phyloP scores from a whole-genome alignment of 768 basidiomycete genomes.

The Auricularia auricula-judae region DNA sequence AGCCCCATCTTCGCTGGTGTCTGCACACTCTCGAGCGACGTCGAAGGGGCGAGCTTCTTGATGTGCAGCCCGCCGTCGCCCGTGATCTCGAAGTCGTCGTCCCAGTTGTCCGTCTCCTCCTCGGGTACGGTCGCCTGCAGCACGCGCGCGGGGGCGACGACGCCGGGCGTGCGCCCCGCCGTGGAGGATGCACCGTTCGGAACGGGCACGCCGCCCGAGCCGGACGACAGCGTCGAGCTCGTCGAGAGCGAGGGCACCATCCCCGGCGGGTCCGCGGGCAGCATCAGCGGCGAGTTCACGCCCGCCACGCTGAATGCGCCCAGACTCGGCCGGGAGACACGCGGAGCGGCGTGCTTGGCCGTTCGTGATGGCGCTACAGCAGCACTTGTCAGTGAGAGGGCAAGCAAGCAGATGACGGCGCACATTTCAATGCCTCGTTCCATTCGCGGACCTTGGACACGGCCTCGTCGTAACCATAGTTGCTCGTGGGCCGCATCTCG shows the following conservation, averaged over 20 bases:
- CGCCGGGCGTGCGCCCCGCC: neutral
- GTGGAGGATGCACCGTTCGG: neutral
- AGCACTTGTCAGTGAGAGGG: too few species aligned
- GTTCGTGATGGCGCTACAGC: neutral
- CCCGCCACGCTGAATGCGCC: neutral
- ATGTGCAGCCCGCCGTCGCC: neutral
- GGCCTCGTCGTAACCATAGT: slow-evolving; percentile 88
- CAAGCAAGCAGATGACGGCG: slow-evolving; percentile 28
- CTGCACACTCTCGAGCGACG: neutral
- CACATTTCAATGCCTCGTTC: slow-evolving; percentile 87
- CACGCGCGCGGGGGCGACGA: slow-evolving; percentile 15
- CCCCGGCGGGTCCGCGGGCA: neutral
- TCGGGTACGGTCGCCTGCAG: slow-evolving; percentile 64
- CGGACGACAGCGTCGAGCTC: neutral
- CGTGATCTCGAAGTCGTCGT: slow-evolving; percentile 77
- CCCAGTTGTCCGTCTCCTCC: slow-evolving; percentile 94
- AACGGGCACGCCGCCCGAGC: neutral
- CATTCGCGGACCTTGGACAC: slow-evolving; percentile 95
- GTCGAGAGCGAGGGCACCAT: neutral
- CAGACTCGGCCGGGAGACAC: slow-evolving; percentile 8
- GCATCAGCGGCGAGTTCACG: neutral
- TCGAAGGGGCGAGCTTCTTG: neutral
- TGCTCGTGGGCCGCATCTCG: slow-evolving; percentile 45
- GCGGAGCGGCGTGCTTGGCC: slow-evolving; percentile 6
- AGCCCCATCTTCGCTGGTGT: too few species aligned